Evolutionary conservation across 2,329 filamentous ascomycete genomes (phyloP), one percentile per base, ranked within the genome.

Genomic region (Fusarium sp.): DNA sequence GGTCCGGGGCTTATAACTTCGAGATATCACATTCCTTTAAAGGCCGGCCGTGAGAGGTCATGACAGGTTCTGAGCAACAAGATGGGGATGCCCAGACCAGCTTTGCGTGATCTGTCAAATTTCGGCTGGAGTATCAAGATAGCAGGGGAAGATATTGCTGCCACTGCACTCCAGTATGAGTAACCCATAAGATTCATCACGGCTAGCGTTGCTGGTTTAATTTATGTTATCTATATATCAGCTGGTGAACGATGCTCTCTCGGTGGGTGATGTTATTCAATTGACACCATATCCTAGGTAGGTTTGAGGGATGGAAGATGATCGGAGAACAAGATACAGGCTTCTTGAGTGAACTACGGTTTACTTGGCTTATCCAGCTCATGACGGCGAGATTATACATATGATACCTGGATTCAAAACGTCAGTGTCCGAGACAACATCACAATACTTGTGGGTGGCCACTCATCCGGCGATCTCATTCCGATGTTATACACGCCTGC

Each of bases 241-340:
- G 4, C 6, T 35, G 15, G 33, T 4, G 4, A 44, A 26, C 17
- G 28, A 53, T 53, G 20, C 40, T 15, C 20, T 46, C 39, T 53
- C 20, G 9, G n/a, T 46, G 50, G 28, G 20, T 13, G 9, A 53
- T 28, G 20, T 40, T 20, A 35, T 35, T 46, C 50, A 28, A 40
- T 28, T 20, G 32, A 14, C 7, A n/a, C 20, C 28, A 46, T 28
- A 15, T 46, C n/a, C 50, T 40, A 17, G 13, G 32, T 4, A 20
- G 46, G 20, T 40, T 30, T 7, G 20, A 46, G 40, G 30, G 46
- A 20, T 28, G 40, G 11, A 15, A 46, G 20, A 28, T 53, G 17
- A 53, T 40, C 28, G 40, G 28, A 17, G 50, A 53, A 53, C 40
- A 53, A 35, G 40, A 53, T 35, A 28, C 40, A 35, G 20, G 50